Conservation (phyloP, 2,329 filamentous ascomycete species). For the Trichothecium roseum region DNA sequence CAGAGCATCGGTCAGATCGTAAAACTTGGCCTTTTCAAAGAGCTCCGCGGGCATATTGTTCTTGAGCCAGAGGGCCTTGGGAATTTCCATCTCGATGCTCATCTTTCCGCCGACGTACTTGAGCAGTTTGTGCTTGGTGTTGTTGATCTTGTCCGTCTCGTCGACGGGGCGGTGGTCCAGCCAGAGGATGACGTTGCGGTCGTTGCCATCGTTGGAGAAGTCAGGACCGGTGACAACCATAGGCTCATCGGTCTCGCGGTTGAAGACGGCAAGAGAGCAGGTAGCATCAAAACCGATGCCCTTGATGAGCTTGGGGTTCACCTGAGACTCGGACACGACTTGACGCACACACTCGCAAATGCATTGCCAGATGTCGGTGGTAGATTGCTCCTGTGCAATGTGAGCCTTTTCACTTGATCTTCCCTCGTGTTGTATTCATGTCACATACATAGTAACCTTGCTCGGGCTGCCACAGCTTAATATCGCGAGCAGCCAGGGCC, state of each 20-base stretch:
- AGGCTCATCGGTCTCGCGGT: conserved; percentile 80
- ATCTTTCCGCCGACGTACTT: conserved; percentile 96
- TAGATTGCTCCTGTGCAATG: conserved; percentile 77
- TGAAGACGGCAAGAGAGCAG: conserved; percentile 92
- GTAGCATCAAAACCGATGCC: conserved; percentile 97
- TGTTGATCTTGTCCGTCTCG: conserved; percentile 90
- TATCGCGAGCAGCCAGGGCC: conserved; percentile 61
- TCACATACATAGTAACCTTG: conserved; percentile 59
- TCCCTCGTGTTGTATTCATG: too few relatives aligned
- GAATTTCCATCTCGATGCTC: conserved; percentile 99
- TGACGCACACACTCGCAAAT: conserved; percentile 83
- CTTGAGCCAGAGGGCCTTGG: conserved; percentile 96
- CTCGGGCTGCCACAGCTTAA: conserved; percentile 71
- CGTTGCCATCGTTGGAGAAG: conserved; percentile 65
- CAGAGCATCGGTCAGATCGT: conserved; percentile 84
- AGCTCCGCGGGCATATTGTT: conserved; percentile 91
- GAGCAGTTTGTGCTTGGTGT: conserved; percentile 81
- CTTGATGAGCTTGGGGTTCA: conserved; percentile 64
- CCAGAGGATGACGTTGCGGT: conserved; percentile 95
- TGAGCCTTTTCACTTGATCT: not conserved
- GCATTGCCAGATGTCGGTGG: conserved; percentile 89
- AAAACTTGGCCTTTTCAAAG: conserved; percentile 92
- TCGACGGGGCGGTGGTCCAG: conserved; percentile 87
- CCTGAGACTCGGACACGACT: conserved; percentile 70
- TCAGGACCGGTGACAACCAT: conserved; percentile 81